Evolutionary conservation across 768 basidiomycete species (phyloP), one percentile per base, ranked within the genome.

Genomic region (Naganishia randhawae): DNA sequence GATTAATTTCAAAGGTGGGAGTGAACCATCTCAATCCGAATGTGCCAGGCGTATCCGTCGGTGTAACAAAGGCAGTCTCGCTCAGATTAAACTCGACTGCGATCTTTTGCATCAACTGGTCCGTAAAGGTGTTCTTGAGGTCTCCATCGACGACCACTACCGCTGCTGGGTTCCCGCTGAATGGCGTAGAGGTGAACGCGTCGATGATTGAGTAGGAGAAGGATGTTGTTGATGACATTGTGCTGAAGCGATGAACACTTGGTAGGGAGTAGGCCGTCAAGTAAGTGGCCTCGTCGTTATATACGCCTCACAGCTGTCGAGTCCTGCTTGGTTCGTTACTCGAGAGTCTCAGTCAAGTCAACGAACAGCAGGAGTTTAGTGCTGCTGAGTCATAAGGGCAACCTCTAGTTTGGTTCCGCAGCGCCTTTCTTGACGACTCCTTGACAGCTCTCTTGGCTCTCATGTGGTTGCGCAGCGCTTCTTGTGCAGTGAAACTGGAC

Each of bases 11-110:
- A 17, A 27, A 35, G 1, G 45, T 50, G 3, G 70, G 70, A 3
- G 70, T 71, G 52, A 63, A 71, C 70, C 70, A 71, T 14, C 66
- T 22, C 4, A 71, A 52, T 0, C 57, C 52, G 52, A 66, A 71
- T 3, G 35, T 37, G 11, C 50, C 41, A 2, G 55, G 54, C 41
- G 55, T 45, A 4, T 41, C 39, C 16, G 57, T 52, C 1, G 68
- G 62, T 0, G 55, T 64, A 54, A 71, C 32, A 50, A 61, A 71
- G 16, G 70, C 70, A 1, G 70, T 71, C 42, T 71, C 70, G 7
- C 66, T 65, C n/a, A 67, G 33, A 50, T 67, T 71, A 32, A 71
- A 66, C 69, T 70, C 57, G 27, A 31, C 29, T 27, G 69, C 69
- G n/a, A 70, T 70, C 33, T 50, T 45, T 31, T 52, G 65, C 65